Conservation (phyloP, 495 filamentous ascomycete species). For the Penicillium coprophilum region DNA sequence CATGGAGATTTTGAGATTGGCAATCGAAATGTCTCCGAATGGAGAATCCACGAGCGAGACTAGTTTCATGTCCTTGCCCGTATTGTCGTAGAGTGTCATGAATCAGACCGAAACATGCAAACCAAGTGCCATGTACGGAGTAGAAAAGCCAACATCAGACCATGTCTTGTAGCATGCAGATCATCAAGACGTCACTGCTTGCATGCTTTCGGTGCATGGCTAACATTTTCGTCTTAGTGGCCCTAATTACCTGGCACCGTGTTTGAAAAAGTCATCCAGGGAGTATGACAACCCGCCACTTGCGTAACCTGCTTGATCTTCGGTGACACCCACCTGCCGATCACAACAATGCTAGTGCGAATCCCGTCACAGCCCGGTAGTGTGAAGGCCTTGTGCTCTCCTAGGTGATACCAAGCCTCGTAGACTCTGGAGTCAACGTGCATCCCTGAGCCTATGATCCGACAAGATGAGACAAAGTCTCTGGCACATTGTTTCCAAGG, state of each 20-base stretch:
- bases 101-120: conserved; percentile 16
- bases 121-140: conserved; percentile 3
- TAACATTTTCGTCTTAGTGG: conserved; percentile 14
- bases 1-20: conserved; percentile 5
- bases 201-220: conserved; percentile 12
- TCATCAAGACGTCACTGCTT: conserved; percentile 1
- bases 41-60: neutral
- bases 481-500: neutral
- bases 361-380: conserved; percentile 13
- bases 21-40: conserved; percentile 7
- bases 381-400: conserved; percentile 1
- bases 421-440: neutral
- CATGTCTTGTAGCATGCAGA: conserved; percentile 2
- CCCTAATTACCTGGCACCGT: conserved; percentile 8
- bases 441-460: neutral
- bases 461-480: conserved; percentile 1
- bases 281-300: conserved; percentile 14
- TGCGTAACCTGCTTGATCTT: conserved; percentile 12
- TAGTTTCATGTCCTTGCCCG: neutral
- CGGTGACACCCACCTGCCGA: conserved; percentile 7
- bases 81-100: neutral
- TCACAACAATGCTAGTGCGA: conserved; percentile 10
- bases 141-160: conserved; percentile 1
- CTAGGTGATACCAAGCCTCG: neutral
- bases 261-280: conserved; percentile 1